Evolutionary conservation across 148 eudicot genomes (phyloP).

Genomic region (Cornus kousa): DNA sequence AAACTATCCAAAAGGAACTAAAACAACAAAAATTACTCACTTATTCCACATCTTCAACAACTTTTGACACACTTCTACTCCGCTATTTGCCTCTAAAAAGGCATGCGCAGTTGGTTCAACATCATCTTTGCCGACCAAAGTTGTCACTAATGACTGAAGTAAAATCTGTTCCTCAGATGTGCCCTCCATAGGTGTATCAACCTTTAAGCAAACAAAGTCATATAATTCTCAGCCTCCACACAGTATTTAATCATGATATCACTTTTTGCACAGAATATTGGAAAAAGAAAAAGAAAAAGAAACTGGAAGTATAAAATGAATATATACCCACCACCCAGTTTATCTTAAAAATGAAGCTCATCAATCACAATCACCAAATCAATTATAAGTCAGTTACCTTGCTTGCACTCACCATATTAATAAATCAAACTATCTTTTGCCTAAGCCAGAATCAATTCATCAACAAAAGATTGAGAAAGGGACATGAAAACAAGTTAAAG

Average conservation of each 20-base stretch:
- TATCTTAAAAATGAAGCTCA: constrained; percentile 4
- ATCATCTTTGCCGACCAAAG: constrained; percentile 54
- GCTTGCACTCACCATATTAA: too few relatives aligned
- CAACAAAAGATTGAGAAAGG: not conserved
- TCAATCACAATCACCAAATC: too few relatives aligned
- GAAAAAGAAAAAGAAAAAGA: not conserved
- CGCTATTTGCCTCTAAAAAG: constrained; percentile 65
- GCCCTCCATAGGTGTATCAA: constrained; percentile 38
- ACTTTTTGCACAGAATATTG: not conserved
- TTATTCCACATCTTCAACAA: constrained; percentile 55
- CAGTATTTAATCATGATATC: not conserved
- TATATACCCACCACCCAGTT: not conserved
- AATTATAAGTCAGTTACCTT: too few relatives aligned
- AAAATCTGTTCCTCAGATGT: constrained; percentile 43
- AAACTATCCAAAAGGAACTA: not conserved
- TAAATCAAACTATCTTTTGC: not conserved
- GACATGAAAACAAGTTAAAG: not conserved
- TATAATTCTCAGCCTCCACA: constrained; percentile 9
- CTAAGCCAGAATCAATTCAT: not conserved
- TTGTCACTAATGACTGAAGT: constrained; percentile 50
- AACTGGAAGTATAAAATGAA: not conserved
- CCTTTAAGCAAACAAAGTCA: constrained; percentile 36
- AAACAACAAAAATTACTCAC: constrained; percentile 27
- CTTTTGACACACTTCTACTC: constrained; percentile 55
- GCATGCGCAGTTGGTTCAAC: constrained; percentile 48